Evolutionary conservation across 768 basidiomycete genomes (phyloP), one percentile per base, ranked within the genome.

Genomic region (Goffeauzyma gilvescens): DNA sequence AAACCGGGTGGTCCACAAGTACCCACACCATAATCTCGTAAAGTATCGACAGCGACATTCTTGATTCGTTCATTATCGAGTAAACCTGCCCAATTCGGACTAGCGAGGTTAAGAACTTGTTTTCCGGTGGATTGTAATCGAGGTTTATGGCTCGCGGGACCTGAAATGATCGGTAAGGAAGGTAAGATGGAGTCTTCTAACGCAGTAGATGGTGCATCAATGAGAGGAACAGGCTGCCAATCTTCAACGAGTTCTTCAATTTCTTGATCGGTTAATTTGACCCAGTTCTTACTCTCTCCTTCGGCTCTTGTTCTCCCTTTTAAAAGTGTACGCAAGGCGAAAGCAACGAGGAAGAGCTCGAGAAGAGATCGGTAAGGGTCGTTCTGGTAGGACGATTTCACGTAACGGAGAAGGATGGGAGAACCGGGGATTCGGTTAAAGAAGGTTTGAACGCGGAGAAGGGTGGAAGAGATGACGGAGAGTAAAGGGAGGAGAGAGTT

Each of bases 1-100:
- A 98, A 98, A 9, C 87, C 86, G 22, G 87, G 79, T 28, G 93
- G 93, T 2, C 90, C 90, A 57, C 93, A 98, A 49, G 80, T 82
- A 6, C 89, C 90, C 2, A 95, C 71, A 20, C 90, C 93, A 51
- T 93, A 95, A 59, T 81, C 79, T 36, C 77, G 70, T 15, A 96
- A 67, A 0, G 78, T 82, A 38, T 83, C 81, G 3, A 90, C 70
- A 4, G 87, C 84, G 13, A 74, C 72, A 41, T 84, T 73, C 58
- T 86, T 89, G 64, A 96, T 76, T 36, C 71, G 67, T 50, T 93
- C 86, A 52, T 85, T 85, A 14, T 81, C 81, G 18, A 83, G 74
- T 6, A 95, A 72, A 22, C 87, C 87, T 6, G 81, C 73, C 61
- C 93, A 96, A 62, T 98, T 95, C 67, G 78, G 76, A 58, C 78